Base-by-base conservation (phyloP, 129 eudicot genomes). In the Arctium lappa region DNA sequence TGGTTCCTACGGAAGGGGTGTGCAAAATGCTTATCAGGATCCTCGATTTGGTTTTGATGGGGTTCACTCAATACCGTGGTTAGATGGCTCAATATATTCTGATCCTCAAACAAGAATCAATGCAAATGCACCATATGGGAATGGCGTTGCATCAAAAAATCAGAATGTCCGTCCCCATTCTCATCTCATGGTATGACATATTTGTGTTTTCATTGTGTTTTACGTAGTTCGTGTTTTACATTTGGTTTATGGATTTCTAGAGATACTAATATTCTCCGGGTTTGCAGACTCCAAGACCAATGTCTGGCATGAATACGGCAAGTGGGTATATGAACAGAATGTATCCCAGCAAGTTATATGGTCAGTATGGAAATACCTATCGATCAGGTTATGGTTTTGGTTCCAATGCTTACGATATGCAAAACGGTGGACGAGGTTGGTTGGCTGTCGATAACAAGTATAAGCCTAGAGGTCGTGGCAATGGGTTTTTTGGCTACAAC, bases 381-480 rank as follows among this genome's bases (percentile, higher is more conserved):
- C 81, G 91, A 29, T 87, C 92, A 0, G 90, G 98, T 65, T n/a
- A 73, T 13, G 98, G 90, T n/a, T 88, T 56, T 73, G 93, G 92
- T 5, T 85, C 92, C 34, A 87, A 80, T 74, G 77, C 81, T 10
- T 94, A 86, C 71, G 91, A 88, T 73, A 73, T 91, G 1, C 88
- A 88, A 34, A 32, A 6, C 0, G 53, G n/a, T 34, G 89, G 90
- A 10, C 83, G 90, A 22, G 88, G 95, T 56, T 94, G 93, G 95
- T 13, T 89, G 40, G 27, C 90, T 8, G 88, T 81, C 50, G 93
- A 92, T 77, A 86, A 50, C 86, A 94, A 86, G 77, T 92, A 83
- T 87, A 94, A 86, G 60, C 84, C 91, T 15, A 89, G 91, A 87
- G 97, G 97, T 15, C 79, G 95, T 38, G 90, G 87, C 66, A 92